Base-by-base conservation (phyloP, 1,139 yeast species). In the Kurtzmaniella quercitrusa region DNA sequence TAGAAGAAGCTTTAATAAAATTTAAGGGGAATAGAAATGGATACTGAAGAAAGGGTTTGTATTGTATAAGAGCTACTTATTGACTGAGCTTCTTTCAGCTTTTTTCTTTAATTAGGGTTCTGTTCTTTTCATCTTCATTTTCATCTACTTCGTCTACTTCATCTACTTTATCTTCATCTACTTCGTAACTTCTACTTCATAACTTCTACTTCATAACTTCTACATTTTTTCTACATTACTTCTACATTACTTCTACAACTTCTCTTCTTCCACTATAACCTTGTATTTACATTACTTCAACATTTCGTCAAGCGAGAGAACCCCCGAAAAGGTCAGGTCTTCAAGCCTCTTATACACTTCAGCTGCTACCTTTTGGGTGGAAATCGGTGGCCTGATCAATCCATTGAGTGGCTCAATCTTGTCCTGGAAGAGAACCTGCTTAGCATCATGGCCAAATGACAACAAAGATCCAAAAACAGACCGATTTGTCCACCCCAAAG, bases 351-450 rank as follows among this genome's bases (percentile, higher is more conserved):
- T 77, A 25, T 81, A 67, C 2, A 82, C 67, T 39, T 79, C 77
- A 40, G 65, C 58, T 0, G 93, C 88, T 2, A 89, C 95, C 37
- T 73, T 68, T 50, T 82, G 86, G 0, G 89, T 85, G 1, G 88
- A 74, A 2, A 86, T 68, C 0, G 85, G 69, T 0, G 93, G 93
- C 49, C 87, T 71, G 0, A 82, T 63, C 41, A 79, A 44, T 1
- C 70, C 68, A 51, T 77, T 77, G n/a, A 79, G 49, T 43, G 60
- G 59, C 3, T 55, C 47, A 8, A 59, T 39, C 3, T 54, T 52
- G 37, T 65, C 56, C 0, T 73, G 73, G 16, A 66, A 37, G 3
- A 64, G 41, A 7, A 55, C 47, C n/a, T 68, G 57, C 48, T 82
- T 81, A 3, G 74, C 65, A 41, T 65, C 62, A 44, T 73, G 70